Percentiles rank a stretch among this genome's conserved stretches.
phyloP scores from a whole-genome alignment of 129 eudicot genomes.

The Pseudognaphalium luteoalbum region DNA sequence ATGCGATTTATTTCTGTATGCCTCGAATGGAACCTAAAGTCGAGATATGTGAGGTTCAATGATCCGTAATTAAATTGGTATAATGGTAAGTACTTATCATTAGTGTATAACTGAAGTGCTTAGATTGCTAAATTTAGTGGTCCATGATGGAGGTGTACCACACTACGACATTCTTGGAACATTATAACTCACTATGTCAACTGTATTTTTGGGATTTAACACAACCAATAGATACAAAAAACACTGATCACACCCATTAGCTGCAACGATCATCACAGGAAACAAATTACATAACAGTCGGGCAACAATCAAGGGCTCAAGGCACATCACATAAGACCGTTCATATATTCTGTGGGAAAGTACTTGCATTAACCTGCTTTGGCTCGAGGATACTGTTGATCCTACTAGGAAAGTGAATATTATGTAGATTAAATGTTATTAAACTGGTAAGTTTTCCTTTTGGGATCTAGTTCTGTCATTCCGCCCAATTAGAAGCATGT shows the following conservation, averaged over 20 bases:
- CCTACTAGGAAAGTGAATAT: neutral
- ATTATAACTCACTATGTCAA: conserved; percentile 3
- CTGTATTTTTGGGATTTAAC: conserved; percentile 10
- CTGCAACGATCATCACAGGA: neutral
- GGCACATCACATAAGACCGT: neutral
- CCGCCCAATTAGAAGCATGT: neutral
- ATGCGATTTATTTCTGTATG: neutral
- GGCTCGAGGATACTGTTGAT: neutral
- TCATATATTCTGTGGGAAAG: neutral
- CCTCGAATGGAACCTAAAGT: neutral
- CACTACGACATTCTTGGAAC: neutral
- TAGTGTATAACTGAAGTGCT: conserved; percentile 4
- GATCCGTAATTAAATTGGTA: conserved; percentile 2
- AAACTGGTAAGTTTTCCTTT: neutral
- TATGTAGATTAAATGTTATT: neutral
- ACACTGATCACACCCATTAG: neutral
- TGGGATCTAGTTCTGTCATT: neutral
- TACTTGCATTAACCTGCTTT: neutral
- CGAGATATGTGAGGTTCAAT: conserved; percentile 12
- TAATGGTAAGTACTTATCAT: neutral
- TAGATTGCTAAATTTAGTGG: neutral
- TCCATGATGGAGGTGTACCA: neutral
- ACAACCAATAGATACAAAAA: conserved; percentile 11
- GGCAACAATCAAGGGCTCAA: neutral
- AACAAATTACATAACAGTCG: neutral